Evolutionary conservation across 768 basidiomycete species (phyloP).

Genomic region (Auricularia sp.): DNA sequence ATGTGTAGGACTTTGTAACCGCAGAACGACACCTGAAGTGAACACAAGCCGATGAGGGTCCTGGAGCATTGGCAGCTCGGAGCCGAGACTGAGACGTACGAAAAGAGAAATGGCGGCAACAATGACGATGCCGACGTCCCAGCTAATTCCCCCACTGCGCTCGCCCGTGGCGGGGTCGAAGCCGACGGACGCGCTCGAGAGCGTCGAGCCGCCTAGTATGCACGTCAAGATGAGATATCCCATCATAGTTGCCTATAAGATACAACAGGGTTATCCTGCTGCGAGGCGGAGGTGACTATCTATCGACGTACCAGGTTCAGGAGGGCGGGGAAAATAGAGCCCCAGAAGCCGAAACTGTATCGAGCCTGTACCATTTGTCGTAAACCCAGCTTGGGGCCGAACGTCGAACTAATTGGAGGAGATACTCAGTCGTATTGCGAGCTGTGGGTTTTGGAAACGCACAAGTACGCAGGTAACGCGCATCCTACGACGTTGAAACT

Average conservation of each 20-base stretch:
- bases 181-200: slow-evolving; percentile 45
- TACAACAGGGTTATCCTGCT: background rate
- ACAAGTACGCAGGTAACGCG: slow-evolving; percentile 52
- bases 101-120: slow-evolving; percentile 59
- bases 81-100: slow-evolving; percentile 22
- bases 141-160: background rate
- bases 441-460: slow-evolving; percentile 18
- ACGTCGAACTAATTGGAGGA: slow-evolving; percentile 37
- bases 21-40: slow-evolving; percentile 48
- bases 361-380: slow-evolving; percentile 73
- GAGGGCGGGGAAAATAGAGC: background rate
- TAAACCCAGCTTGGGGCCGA: slow-evolving; percentile 71
- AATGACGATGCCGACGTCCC: slow-evolving; percentile 66
- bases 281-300: background rate
- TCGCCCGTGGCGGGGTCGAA: background rate
- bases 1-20: slow-evolving; percentile 54
- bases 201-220: slow-evolving; percentile 60
- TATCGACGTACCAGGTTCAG: background rate
- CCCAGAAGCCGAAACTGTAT: slow-evolving; percentile 41
- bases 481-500: slow-evolving; percentile 59
- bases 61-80: background rate
- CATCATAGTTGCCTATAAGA: slow-evolving; percentile 30
- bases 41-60: background rate
- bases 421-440: background rate
- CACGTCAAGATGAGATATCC: slow-evolving; percentile 59